Conservation (phyloP, 2,329 filamentous ascomycete species). For the Verticillium isaacii region DNA sequence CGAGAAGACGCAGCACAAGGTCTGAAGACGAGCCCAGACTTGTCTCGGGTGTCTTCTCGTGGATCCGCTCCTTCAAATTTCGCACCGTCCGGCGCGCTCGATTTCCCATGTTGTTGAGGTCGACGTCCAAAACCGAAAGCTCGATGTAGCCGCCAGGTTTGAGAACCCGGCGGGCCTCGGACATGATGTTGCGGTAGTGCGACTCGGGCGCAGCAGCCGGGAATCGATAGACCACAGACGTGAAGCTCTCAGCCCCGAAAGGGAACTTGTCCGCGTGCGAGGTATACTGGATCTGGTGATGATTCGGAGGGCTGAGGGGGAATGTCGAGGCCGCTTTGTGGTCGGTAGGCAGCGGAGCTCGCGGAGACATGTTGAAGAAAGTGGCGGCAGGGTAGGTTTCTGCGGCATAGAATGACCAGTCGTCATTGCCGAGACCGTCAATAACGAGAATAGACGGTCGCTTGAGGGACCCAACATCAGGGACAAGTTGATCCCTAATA, state of each 20-base stretch:
- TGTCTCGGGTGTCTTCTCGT: conserved; percentile 52
- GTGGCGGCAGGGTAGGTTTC: conserved; percentile 71
- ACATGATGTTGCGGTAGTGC: conserved; percentile 65
- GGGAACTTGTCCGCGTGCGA: conserved; percentile 64
- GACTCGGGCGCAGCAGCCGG: conserved; percentile 64
- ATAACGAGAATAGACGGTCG: conserved; percentile 67
- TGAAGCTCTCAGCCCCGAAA: conserved; percentile 72
- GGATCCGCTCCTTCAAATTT: conserved; percentile 66
- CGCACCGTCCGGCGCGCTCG: conserved; percentile 64
- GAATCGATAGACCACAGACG: conserved; percentile 72
- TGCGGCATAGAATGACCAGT: conserved; percentile 84
- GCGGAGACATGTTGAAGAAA: conserved; percentile 70
- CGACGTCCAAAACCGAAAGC: conserved; percentile 70
- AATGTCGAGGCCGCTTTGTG: conserved; percentile 38
- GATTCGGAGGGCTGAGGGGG: conserved; percentile 60
- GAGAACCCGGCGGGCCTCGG: conserved; percentile 72
- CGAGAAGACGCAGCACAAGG: conserved; percentile 60
- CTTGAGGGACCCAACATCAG: conserved; percentile 44
- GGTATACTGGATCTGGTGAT: conserved; percentile 67
- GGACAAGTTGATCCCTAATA: conserved; percentile 64
- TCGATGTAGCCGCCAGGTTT: conserved; percentile 78
- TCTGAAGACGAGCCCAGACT: conserved; percentile 58
- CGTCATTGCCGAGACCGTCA: conserved; percentile 80
- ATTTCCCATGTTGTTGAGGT: conserved; percentile 78
- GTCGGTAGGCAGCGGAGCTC: conserved; percentile 44